Base-by-base conservation (phyloP, 805 yeast genomes). In the Trichomonascus vanleenenianus region DNA sequence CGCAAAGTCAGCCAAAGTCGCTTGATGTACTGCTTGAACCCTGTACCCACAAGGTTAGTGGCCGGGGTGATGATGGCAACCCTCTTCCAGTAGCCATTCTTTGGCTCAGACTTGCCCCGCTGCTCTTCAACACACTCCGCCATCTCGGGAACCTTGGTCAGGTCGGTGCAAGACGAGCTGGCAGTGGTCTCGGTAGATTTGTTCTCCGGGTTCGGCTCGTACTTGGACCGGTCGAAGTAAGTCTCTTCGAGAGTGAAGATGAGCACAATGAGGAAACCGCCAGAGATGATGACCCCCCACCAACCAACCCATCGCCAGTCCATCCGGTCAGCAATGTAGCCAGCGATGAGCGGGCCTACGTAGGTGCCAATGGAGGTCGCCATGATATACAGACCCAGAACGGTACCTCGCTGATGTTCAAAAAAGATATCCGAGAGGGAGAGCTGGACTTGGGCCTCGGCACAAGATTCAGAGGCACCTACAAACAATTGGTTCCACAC, bases 301-400 rank as follows among this genome's bases (percentile, higher is more conserved):
- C 79, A 80, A 25, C 89, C 88, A 7, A 83, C 85, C 93, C 93
- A 85, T 55, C 84, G 69, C 65, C 83, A 85, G 14, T 76, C 71
- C 16, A 73, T 69, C 44, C 73, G 63, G 42, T 76, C 72, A 7
- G 80, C 75, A 50, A 83, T 75, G 54, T 79, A 78, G 16, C 88
- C 87, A 18, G 87, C 88, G 51, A 84, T 72, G 46, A 85, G 64
- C 2, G 94, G 94, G 2, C 93, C 91, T 48, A 85, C 63, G 56
- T 79, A 85, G 0, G 93, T 81, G 44, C 94, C 94, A 7, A 81
- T 75, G 27, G 89, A 80, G 2, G 87, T 81, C 16, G 87, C 81
- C 66, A 85, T 56, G 47, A 84, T 83, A 63, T 84, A 85, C 12
- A 79, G 68, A 0, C 93, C 85, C 59, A 85, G 69, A 5, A 76